phyloP scores from a whole-genome alignment of 116 monocot species.

The Posidonia oceanica region DNA sequence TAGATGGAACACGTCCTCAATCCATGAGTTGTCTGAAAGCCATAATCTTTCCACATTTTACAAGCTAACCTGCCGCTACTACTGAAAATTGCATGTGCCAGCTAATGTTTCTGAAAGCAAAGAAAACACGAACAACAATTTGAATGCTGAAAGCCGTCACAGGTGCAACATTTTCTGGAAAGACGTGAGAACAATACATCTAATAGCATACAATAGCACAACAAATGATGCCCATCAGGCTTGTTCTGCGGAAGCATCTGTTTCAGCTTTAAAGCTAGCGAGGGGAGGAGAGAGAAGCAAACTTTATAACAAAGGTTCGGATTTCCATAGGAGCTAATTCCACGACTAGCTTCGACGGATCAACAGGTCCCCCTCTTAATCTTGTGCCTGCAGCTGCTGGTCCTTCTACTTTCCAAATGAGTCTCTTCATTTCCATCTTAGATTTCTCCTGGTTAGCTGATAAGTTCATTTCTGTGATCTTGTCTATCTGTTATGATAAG shows the following conservation, averaged over 20 bases:
- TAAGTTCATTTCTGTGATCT: slow-evolving; percentile 68
- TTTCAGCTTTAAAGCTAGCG: background rate
- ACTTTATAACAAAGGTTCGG: slow-evolving; percentile 63
- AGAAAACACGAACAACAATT: no score
- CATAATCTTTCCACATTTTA: no score
- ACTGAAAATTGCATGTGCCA: no score
- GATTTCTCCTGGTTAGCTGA: slow-evolving; percentile 77
- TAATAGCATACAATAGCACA: no score
- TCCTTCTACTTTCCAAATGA: slow-evolving; percentile 68
- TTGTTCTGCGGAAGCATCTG: background rate
- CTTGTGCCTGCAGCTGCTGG: slow-evolving; percentile 10
- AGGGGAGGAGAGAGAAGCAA: slow-evolving; percentile 1
- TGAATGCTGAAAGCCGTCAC: no score
- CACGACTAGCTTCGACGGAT: slow-evolving; percentile 54
- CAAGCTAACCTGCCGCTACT: no score
- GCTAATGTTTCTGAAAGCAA: no score
- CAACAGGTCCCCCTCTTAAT: slow-evolving; percentile 51
- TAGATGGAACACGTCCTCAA: no score
- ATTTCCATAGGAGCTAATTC: slow-evolving; percentile 97
- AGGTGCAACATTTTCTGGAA: no score
- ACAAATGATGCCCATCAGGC: background rate
- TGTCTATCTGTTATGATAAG: slow-evolving; percentile 35
- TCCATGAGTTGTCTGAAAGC: no score
- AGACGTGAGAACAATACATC: no score
- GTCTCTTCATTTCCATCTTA: slow-evolving; percentile 75